Percentiles rank a stretch among this genome's conserved stretches.
These are phyloP conservation scores for Malassezia pachydermatis DNA, from an alignment of 1,284 basidiomycete species.

Conservation along the genomic window DNA sequence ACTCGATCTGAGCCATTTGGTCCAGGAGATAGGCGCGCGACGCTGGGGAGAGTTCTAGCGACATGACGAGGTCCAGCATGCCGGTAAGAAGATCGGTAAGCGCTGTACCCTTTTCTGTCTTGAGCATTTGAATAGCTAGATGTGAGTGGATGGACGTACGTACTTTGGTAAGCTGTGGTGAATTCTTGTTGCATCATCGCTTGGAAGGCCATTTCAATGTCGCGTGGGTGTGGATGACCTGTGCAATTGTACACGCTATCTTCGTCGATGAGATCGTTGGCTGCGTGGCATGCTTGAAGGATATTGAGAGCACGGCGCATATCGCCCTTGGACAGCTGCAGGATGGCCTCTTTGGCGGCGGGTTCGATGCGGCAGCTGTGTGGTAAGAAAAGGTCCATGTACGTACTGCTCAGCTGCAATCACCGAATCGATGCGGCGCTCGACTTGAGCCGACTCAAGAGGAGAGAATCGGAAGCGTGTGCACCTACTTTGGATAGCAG, in stretches of 20 bases:
- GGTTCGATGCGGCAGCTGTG: slow-evolving; percentile 70
- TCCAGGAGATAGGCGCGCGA: slow-evolving; percentile 86
- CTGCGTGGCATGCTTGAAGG: slow-evolving; percentile 92
- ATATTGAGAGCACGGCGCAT: slow-evolving; percentile 96
- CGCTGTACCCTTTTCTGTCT: slow-evolving; percentile 83
- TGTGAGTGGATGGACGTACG: slow-evolving; percentile 34
- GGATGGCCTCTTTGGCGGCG: slow-evolving; percentile 75
- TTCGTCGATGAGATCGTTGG: slow-evolving; percentile 75
- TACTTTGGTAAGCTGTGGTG: slow-evolving; percentile 78
- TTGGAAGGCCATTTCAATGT: slow-evolving; percentile 83
- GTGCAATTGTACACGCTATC: slow-evolving; percentile 92
- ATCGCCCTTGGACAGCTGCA: slow-evolving; percentile 88
- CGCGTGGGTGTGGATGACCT: slow-evolving; percentile 84
- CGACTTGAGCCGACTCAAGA: slow-evolving; percentile 71
- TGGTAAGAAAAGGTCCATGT: not conserved
- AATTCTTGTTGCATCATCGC: slow-evolving; percentile 96
- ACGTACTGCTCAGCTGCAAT: slow-evolving; percentile 70
- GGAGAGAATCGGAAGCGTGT: slow-evolving; percentile 94
- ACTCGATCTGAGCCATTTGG: slow-evolving; percentile 65
- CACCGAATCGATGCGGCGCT: slow-evolving; percentile 68
- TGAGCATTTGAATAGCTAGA: slow-evolving; percentile 72
- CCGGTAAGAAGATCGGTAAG: slow-evolving; percentile 89
- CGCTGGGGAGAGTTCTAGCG: slow-evolving; percentile 70
- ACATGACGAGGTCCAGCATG: slow-evolving; percentile 79
- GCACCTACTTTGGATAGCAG: slow-evolving; percentile 95